phyloP scores from a whole-genome alignment of 352 stramenopile species.

The Peronosclerospora sorghi region DNA sequence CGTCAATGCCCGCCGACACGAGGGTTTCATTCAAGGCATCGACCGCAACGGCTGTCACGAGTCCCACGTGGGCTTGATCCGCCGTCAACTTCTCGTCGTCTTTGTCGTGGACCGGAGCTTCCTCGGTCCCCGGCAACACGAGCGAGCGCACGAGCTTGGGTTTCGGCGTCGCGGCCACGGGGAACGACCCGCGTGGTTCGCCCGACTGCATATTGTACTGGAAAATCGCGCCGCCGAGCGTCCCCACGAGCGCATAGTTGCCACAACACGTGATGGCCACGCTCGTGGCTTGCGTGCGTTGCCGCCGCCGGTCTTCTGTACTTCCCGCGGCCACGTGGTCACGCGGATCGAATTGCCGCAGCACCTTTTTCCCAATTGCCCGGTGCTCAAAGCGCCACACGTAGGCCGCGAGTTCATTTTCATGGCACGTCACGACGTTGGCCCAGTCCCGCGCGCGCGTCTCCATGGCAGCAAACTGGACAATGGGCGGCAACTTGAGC shows the following conservation, averaged over 20 bases:
- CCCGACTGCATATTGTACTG: constrained; percentile 96
- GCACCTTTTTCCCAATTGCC: constrained; percentile 88
- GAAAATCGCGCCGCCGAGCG: constrained; percentile 84
- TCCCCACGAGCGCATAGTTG: constrained; percentile 93
- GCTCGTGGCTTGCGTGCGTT: constrained; percentile 55
- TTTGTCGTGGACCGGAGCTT: constrained; percentile 2
- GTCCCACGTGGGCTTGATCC: constrained; percentile 47
- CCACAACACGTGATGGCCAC: constrained; percentile 85
- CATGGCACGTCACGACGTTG: constrained; percentile 93
- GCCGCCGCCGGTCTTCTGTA: constrained; percentile 46
- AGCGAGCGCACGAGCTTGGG: constrained; percentile 54
- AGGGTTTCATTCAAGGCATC: constrained; percentile 78
- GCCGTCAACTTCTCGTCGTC: constrained; percentile 23
- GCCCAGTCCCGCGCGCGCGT: constrained; percentile 84
- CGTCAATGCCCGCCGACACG: constrained; percentile 80
- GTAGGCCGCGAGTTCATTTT: constrained; percentile 88
- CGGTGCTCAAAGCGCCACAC: constrained; percentile 90
- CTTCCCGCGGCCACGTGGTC: constrained; percentile 46
- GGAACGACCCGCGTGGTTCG: constrained; percentile 84
- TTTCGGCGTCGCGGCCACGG: constrained; percentile 62
- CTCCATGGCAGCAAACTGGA: constrained; percentile 86
- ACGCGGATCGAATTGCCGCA: constrained; percentile 81
- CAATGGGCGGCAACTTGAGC: constrained; percentile 87
- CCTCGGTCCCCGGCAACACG: constrained; percentile 37
- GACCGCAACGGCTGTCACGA: constrained; percentile 81